Base-by-base conservation (phyloP, 306 rosid genomes). In the Malus fusca region DNA sequence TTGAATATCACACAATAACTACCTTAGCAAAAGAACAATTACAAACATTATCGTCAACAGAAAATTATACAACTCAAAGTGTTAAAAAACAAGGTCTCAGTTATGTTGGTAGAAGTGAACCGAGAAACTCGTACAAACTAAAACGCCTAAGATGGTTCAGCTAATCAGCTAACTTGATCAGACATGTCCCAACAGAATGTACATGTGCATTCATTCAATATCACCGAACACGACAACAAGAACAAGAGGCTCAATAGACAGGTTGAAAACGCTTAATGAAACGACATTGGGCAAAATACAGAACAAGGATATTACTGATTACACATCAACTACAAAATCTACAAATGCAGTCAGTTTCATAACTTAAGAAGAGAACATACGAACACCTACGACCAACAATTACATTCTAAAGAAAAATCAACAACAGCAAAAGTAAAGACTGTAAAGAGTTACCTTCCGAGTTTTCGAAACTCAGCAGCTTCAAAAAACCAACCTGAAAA, bases 381-480 rank as follows among this genome's bases (percentile, higher is more conserved):
- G 11, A 59, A 76, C 44, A 68, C 44, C 55, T 66, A 66, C 72
- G 53, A 56, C 35, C 48, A 53, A 21, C 35, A 35, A 53, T 18
- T 73, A 43, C 69, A 74, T 43, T 73, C 59, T 60, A 76, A 67
- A 15, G 19, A n/a, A 42, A 70, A 69, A 43, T 40, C 46, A 72
- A 66, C 43, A 56, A 73, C 26, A 76, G 43, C 79, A 62, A 46
- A 25, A 46, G 53, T 26, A 30, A 61, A 56, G 68, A 60, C 75
- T 4, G 18, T 40, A 71, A 64, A 64, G 44, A 78, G 28, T 73
- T 51, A 79, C 82, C 82, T 72, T 79, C 55, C 43, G 17, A 6
- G 10, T 56, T 11, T 66, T 48, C 62, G 14, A 71, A 51, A 37
- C 37, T 2, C 43, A 70, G 69, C 64, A 69, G 75, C 71, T n/a